Evolutionary conservation across 2,329 filamentous ascomycete genomes (phyloP), one percentile per base, ranked within the genome.

Genomic region (Fusarium oxysporum): DNA sequence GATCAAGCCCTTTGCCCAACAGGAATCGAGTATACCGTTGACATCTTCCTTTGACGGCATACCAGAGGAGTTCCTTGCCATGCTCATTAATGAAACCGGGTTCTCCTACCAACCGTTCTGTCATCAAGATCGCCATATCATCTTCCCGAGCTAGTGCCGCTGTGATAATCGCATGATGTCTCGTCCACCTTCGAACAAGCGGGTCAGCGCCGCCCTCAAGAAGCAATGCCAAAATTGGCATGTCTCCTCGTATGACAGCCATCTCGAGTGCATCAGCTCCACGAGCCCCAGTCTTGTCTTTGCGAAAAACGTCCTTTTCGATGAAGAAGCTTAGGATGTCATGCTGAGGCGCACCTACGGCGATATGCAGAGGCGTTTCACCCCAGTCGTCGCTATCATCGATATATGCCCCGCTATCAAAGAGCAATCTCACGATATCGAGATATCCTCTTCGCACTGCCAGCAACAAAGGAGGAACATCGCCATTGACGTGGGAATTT

Each of bases 251-350:
- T 6, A 38, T 4, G 3, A 64, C 30, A 6, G 57, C 68, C 11
- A 41, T 45, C 23, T 62, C 45, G 0, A 71, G 25, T 8, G 50
- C 68, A 14, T 53, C 48, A 6, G 50, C 38, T 7, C 56, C 63
- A 1, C 48, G 25, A 4, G 35, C 13, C 0, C 54, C 53, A 11
- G 35, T 23, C 8, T 43, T 30, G 5, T 56, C 54, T 7, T 55
- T 13, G 2, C n/a, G 43, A 21, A 65, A 53, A 5, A 59, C 21
- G 0, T 51, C 44, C 1, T 32, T 68, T 3, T 65, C 23, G 12
- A 71, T 35, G 3, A 72, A 67, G 12, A 69, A 47, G 3, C 10
- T 43, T 1, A 72, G 45, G 3, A 53, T 56, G 0, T 65, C 58
- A 12, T 47, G n/a, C 0, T n/a, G 57, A 4, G 30, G n/a, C 0